phyloP scores from a whole-genome alignment of 179 eudicot genomes.

The Beta macrorhiza region DNA sequence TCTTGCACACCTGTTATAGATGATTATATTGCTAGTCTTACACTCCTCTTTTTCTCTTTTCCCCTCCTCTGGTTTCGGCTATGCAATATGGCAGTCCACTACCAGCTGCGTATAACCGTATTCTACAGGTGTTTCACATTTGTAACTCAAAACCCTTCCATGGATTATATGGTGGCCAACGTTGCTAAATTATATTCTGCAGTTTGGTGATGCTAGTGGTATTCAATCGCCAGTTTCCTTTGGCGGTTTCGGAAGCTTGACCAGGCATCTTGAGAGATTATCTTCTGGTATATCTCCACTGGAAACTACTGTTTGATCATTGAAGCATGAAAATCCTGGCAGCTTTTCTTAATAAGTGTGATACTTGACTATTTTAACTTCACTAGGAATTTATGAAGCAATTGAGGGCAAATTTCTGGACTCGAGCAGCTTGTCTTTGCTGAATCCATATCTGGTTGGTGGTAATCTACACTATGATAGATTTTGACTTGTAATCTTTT shows the following conservation, averaged over 20 bases:
- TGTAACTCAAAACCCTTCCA: conserved; percentile 22
- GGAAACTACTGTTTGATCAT: background rate
- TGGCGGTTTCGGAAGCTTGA: conserved; percentile 99
- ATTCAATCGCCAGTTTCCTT: conserved; percentile 98
- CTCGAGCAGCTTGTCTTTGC: conserved; percentile 60
- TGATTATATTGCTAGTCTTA: background rate
- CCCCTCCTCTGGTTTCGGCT: conserved; percentile 14
- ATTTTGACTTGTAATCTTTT: background rate
- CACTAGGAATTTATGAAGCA: conserved; percentile 81
- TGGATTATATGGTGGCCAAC: conserved; percentile 28
- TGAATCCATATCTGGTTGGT: conserved; percentile 93
- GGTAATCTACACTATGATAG: background rate
- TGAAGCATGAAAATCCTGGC: background rate
- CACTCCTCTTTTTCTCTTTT: conserved; percentile 29
- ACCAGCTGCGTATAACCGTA: conserved; percentile 90
- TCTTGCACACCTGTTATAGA: background rate
- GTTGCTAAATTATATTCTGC: conserved; percentile 45
- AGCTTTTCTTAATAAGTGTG: background rate
- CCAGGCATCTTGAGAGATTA: conserved; percentile 87
- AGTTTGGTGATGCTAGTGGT: conserved; percentile 99
- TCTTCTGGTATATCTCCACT: conserved; percentile 51
- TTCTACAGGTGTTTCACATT: conserved; percentile 69
- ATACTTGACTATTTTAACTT: background rate
- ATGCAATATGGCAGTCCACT: conserved; percentile 62
- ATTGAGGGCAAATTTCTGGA: conserved; percentile 53